Evolutionary conservation across 2,329 filamentous ascomycete genomes (phyloP), one percentile per base, ranked within the genome.

Genomic region (Tolypocladium tropicale): DNA sequence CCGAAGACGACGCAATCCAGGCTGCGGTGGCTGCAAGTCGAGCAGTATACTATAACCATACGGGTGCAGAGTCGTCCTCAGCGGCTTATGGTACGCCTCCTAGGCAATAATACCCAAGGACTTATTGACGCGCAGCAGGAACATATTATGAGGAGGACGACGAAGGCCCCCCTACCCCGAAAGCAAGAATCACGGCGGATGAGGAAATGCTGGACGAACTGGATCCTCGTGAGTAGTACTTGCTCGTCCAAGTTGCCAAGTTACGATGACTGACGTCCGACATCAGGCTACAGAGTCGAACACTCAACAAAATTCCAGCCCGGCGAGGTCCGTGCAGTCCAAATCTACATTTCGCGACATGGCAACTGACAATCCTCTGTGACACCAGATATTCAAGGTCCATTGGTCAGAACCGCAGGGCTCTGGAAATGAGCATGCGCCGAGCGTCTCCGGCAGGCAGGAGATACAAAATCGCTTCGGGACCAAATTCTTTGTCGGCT

Each of bases 331-430:
- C 58, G 70, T 28, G 23, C 23, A 7, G 16, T 21, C 32, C 30
- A 52, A 43, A 28, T 51, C 33, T 6, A 9, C 12, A 16, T 11
- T n/a, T 32, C n/a, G 10, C 7, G 6, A 9, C n/a, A 28, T 25
- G 23, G 6, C 16, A 14, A 18, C 53, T 58, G 10, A 36, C 41
- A 50, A 9, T 43, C n/a, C n/a, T n/a, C n/a, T 49, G 49, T n/a
- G 30, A 32, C 18, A 12, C 16, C 55, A 80, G 78, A 76, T 83
- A 21, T 79, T 82, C 67, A 83, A 82, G 61, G 72, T 80, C 2
- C 65, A 77, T 21, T 83, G 80, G 79, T 73, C 75, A 10, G 79
- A 83, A 52, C 80, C 80, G 0, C 67, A 68, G 30, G 79, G 78
- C 11, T 60, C 65, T 53, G 59, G 64, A 23, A 67, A 67, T 16